Conservation (phyloP, 2,329 filamentous ascomycete genomes). For the Sclerotinia sclerotiorum region DNA sequence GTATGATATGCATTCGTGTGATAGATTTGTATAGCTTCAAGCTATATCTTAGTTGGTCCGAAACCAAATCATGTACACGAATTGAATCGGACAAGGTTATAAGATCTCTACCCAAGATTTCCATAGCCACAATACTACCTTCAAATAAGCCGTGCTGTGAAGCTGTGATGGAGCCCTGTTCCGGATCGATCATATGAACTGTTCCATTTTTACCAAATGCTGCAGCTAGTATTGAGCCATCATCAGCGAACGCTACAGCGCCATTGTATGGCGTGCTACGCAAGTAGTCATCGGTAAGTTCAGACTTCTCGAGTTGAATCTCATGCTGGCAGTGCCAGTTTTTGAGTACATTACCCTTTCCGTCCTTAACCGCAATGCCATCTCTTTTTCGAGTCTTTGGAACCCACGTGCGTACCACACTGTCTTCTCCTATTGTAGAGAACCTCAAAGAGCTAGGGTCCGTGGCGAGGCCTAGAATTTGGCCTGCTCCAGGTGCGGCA, state of each 20-base stretch:
- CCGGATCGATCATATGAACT: conserved; percentile 74
- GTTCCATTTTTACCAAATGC: conserved; percentile 59
- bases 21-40: conserved; percentile 53
- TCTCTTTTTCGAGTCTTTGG: conserved; percentile 67
- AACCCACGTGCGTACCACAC: conserved; percentile 77
- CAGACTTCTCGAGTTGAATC: conserved; percentile 49
- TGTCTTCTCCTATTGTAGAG: conserved; percentile 81
- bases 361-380: conserved; percentile 63
- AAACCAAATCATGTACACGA: conserved; percentile 80
- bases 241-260: conserved; percentile 74
- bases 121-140: conserved; percentile 64
- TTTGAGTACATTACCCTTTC: conserved; percentile 57
- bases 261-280: conserved; percentile 47
- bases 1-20: conserved; percentile 39
- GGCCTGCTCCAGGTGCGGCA: conserved; percentile 50
- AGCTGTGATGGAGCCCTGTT: conserved; percentile 64
- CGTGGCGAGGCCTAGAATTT: conserved; percentile 70
- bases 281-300: conserved; percentile 39
- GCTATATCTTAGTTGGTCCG: conserved; percentile 70
- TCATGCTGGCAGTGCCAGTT: conserved; percentile 72
- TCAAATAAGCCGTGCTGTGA: conserved; percentile 67
- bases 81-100: conserved; percentile 73
- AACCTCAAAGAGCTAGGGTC: conserved; percentile 71
- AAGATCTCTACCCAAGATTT: conserved; percentile 70
- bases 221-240: conserved; percentile 79